phyloP scores from a whole-genome alignment of 2,329 filamentous ascomycete genomes.

The Didymella pomorum region DNA sequence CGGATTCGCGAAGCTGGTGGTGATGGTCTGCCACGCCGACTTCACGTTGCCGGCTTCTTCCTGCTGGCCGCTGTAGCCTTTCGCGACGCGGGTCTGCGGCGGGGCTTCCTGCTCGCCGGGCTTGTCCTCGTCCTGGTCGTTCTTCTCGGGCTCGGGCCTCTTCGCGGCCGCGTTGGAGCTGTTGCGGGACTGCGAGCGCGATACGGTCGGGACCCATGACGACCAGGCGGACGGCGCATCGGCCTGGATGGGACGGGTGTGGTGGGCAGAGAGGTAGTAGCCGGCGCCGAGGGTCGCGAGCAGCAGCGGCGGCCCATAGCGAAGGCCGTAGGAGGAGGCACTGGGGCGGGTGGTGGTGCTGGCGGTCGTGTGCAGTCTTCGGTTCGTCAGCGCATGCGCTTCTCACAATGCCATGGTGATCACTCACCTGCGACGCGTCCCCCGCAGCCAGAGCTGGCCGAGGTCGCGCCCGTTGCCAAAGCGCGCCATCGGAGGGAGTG shows the following conservation, averaged over 20 bases:
- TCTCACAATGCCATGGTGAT: background rate
- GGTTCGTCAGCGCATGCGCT: constrained; percentile 14
- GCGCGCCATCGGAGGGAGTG: constrained; percentile 33
- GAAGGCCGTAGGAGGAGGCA: constrained; percentile 28
- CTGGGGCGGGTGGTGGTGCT: constrained; percentile 21
- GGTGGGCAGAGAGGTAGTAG: constrained; percentile 30
- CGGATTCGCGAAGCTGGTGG: constrained; percentile 40
- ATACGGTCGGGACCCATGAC: constrained; percentile 25
- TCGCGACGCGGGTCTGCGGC: constrained; percentile 44
- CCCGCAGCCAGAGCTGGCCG: constrained; percentile 39
- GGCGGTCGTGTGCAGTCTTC: constrained; percentile 36
- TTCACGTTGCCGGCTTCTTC: constrained; percentile 23
- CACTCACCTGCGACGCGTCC: constrained; percentile 40
- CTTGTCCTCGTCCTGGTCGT: constrained; percentile 22
- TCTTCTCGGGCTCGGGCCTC: constrained; percentile 29
- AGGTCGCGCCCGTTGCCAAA: constrained; percentile 35
- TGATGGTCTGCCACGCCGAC: constrained; percentile 48
- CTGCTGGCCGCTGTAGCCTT: constrained; percentile 34
- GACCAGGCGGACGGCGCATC: constrained; percentile 40
- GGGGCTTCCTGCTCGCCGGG: constrained; percentile 46
- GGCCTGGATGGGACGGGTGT: constrained; percentile 35
- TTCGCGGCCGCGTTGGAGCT: constrained; percentile 28
- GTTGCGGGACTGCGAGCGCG: constrained; percentile 22
- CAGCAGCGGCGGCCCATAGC: constrained; percentile 43
- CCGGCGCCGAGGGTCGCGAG: constrained; percentile 35